phyloP scores from a whole-genome alignment of 2,329 filamentous ascomycete species.

The Diaporthe vaccinii region DNA sequence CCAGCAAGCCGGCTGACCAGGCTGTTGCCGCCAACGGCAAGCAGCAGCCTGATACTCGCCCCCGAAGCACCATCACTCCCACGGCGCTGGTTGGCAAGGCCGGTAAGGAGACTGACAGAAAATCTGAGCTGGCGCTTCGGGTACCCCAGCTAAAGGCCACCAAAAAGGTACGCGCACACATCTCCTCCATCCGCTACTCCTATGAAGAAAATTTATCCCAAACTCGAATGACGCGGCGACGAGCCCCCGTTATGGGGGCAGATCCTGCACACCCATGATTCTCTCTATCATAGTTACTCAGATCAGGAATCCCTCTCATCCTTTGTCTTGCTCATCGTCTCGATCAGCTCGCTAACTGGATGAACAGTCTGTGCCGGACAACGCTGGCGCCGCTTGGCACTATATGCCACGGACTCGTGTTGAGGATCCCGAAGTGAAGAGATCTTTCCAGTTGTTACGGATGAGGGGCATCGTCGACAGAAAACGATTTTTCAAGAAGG shows the following conservation, averaged over 20 bases:
- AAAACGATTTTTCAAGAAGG: conserved; percentile 93
- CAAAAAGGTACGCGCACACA: conserved; percentile 49
- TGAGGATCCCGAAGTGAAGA: conserved; percentile 82
- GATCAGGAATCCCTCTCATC: conserved; percentile 59
- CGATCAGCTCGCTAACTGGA: conserved; percentile 44
- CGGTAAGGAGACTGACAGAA: conserved; percentile 40
- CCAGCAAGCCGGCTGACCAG: conserved; percentile 11
- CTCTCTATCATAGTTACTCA: conserved; percentile 80
- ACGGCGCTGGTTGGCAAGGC: conserved; percentile 37
- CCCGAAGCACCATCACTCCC: conserved; percentile 38
- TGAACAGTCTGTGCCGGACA: conserved; percentile 56
- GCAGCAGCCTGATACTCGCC: conserved; percentile 27
- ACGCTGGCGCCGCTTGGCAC: conserved; percentile 88
- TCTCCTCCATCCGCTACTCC: conserved; percentile 48
- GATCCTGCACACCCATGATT: conserved; percentile 74
- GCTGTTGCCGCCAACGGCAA: conserved; percentile 19
- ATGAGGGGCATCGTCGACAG: conserved; percentile 92
- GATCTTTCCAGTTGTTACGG: conserved; percentile 89
- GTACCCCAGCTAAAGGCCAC: conserved; percentile 47
- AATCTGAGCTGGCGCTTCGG: conserved; percentile 47
- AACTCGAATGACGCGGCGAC: conserved; percentile 79
- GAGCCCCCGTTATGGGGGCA: conserved; percentile 84
- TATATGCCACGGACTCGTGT: conserved; percentile 87
- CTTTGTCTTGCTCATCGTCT: conserved; percentile 50
- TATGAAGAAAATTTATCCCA: conserved; percentile 85